phyloP scores from a whole-genome alignment of 371 early-diverging fungal genomes.

The Actinomucor elegans region DNA sequence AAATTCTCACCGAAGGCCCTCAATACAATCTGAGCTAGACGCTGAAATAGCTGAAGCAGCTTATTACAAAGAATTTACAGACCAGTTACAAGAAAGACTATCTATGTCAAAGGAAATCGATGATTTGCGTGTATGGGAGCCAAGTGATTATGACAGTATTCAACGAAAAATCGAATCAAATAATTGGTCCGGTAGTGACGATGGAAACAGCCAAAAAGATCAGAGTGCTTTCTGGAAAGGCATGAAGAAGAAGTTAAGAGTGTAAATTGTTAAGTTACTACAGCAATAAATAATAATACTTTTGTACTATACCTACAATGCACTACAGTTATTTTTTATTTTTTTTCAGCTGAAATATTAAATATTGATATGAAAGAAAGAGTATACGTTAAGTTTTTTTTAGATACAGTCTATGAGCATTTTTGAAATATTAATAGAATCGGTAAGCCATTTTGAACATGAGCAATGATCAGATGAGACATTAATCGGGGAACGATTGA shows the following conservation, averaged over 20 bases:
- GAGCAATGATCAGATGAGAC: too few species aligned
- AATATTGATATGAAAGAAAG: too few species aligned
- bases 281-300: not conserved
- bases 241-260: constrained; percentile 33
- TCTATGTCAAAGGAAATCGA: constrained; percentile 33
- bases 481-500: too few species aligned
- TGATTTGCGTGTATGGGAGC: constrained; percentile 23
- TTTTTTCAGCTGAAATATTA: too few species aligned
- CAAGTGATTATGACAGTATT: constrained; percentile 23
- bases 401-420: too few species aligned
- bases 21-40: constrained; percentile 7
- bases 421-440: too few species aligned
- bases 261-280: constrained; percentile 16
- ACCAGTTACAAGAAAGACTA: constrained; percentile 21
- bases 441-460: too few species aligned
- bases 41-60: constrained; percentile 12
- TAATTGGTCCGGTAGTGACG: constrained; percentile 11
- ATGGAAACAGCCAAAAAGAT: constrained; percentile 1
- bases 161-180: constrained; percentile 21
- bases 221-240: constrained; percentile 35
- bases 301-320: too few species aligned
- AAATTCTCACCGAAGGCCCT: not conserved
- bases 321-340: too few species aligned
- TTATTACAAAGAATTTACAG: constrained; percentile 28
- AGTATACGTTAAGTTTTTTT: too few species aligned